Evolutionary conservation across 2,329 filamentous ascomycete genomes (phyloP).

Genomic region (Pestalotiopsis sp.): DNA sequence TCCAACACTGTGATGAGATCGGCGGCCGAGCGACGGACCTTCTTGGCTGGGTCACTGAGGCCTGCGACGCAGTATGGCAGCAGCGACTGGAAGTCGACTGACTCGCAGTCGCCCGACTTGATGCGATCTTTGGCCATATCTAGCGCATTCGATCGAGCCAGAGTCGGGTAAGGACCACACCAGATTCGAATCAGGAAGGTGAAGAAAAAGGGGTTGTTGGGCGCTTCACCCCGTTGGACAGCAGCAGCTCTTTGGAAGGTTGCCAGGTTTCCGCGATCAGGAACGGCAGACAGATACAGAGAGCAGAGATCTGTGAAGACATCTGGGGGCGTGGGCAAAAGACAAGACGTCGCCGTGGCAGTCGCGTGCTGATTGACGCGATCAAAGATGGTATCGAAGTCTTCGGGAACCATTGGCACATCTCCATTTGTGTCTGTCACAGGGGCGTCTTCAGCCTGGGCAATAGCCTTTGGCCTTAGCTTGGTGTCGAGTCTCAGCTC

Average conservation of each 20-base stretch:
- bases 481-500: constrained; percentile 76
- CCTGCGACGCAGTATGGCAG: constrained; percentile 81
- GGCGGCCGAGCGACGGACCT: constrained; percentile 76
- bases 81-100: constrained; percentile 74
- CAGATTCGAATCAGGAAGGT: constrained; percentile 78
- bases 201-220: constrained; percentile 68
- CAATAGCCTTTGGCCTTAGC: constrained; percentile 60
- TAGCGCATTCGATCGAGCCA: constrained; percentile 71
- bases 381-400: constrained; percentile 28
- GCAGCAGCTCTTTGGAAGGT: constrained; percentile 59
- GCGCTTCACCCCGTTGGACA: constrained; percentile 55
- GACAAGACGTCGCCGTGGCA: constrained; percentile 49
- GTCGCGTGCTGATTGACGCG: constrained; percentile 31
- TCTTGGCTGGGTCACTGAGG: constrained; percentile 74
- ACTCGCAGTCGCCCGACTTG: constrained; percentile 49
- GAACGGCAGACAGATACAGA: constrained; percentile 51
- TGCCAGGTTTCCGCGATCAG: constrained; percentile 38
- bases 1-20: constrained; percentile 64
- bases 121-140: constrained; percentile 63
- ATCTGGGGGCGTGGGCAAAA: constrained; percentile 51
- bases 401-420: constrained; percentile 20
- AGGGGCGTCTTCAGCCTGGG: constrained; percentile 52
- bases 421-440: constrained; percentile 39
- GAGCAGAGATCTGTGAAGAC: constrained; percentile 62
- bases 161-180: constrained; percentile 70